Percentiles rank a stretch among this genome's conserved stretches.
Conservation (phyloP, 1,139 yeast genomes). For the Protomyces macrosporus region DNA sequence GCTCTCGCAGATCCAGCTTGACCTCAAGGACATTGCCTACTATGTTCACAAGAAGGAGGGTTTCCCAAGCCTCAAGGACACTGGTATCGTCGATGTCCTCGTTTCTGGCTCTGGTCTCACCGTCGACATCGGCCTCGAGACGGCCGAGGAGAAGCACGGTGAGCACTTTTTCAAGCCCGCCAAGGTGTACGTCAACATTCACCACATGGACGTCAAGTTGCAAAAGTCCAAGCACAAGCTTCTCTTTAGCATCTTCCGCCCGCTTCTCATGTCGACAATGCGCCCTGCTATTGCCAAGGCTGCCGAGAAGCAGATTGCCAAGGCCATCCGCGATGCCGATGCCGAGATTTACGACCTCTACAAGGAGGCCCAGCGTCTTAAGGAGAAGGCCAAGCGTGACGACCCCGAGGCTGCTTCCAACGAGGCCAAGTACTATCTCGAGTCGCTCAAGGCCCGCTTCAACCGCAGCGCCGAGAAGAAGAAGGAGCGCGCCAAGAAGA, state of each 20-base stretch:
- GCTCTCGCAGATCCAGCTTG: slow-evolving; percentile 32
- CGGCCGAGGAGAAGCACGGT: slow-evolving; percentile 21
- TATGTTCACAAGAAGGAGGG: slow-evolving; percentile 32
- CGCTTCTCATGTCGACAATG: slow-evolving; percentile 29
- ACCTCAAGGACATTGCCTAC: slow-evolving; percentile 32
- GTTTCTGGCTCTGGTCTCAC: slow-evolving; percentile 30
- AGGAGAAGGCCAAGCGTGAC: slow-evolving; percentile 26
- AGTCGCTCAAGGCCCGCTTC: slow-evolving; percentile 28
- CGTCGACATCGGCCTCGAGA: slow-evolving; percentile 29
- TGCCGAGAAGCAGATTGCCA: slow-evolving; percentile 31
- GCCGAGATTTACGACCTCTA: slow-evolving; percentile 28
- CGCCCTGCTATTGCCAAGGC: slow-evolving; percentile 31
- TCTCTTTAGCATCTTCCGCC: slow-evolving; percentile 30
- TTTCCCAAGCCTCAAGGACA: slow-evolving; percentile 30
- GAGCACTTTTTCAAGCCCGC: slow-evolving; percentile 32
- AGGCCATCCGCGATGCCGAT: slow-evolving; percentile 30
- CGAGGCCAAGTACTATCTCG: slow-evolving; percentile 28
- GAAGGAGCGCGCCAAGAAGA: slow-evolving; percentile 23
- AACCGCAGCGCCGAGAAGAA: slow-evolving; percentile 27
- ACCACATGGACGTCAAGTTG: slow-evolving; percentile 27
- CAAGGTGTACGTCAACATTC: slow-evolving; percentile 30
- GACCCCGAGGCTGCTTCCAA: slow-evolving; percentile 25
- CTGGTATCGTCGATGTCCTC: slow-evolving; percentile 32
- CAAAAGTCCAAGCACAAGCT: slow-evolving; percentile 32
- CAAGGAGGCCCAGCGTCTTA: slow-evolving; percentile 26